Base-by-base conservation (phyloP, 2,329 filamentous ascomycete species). In the Metarhizium humberi region DNA sequence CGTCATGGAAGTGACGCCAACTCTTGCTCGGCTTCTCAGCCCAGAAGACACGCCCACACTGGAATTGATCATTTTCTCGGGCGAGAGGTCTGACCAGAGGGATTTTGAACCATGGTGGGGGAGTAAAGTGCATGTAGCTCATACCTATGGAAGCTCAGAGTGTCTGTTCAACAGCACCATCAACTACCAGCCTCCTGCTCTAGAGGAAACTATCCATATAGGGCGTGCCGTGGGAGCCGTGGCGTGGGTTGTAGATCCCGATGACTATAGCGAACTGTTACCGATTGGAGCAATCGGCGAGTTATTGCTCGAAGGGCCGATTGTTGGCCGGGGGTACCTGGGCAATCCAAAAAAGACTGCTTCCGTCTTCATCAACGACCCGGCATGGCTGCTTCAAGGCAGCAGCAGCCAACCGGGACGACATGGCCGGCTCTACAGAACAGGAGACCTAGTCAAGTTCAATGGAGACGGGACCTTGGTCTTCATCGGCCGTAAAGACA, bases 351-450 rank as follows among this genome's bases (percentile, higher is more conserved):
- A 58, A 7, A 62, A 60, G 53, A 68, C 64, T 1, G 64, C 40
- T 3, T 8, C 16, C 30, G 38, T 52, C 2, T 59, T 20, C 64
- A 69, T 18, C 70, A 79, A 25, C 73, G 75, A 50, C 79, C 80
- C 57, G 62, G 76, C 32, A 73, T 77, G 55, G 62, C 20, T 20
- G 20, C 20, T 20, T 20, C 16, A 20, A 10, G n/a, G 6, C 20
- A 5, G 10, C 7, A 5, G 4, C 4, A 11, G 38, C 14, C 38
- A 5, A 13, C 3, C 10, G 4, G 38, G 13, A 13, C 10, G 10
- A 11, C 10, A 11, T 14, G 8, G 10, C 38, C 38, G 38, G 4
- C 13, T 40, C 10, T 40, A 40, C 38, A 40, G 14, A 11, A 40
- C 38, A 14, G 38, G 38, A 7, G 38, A 40, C 14, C 14, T 40